A percentile compares a stretch with the other conserved stretches of the same genome.
Conservation (phyloP, 345 rosid species). For the Lumnitzera racemosa region DNA sequence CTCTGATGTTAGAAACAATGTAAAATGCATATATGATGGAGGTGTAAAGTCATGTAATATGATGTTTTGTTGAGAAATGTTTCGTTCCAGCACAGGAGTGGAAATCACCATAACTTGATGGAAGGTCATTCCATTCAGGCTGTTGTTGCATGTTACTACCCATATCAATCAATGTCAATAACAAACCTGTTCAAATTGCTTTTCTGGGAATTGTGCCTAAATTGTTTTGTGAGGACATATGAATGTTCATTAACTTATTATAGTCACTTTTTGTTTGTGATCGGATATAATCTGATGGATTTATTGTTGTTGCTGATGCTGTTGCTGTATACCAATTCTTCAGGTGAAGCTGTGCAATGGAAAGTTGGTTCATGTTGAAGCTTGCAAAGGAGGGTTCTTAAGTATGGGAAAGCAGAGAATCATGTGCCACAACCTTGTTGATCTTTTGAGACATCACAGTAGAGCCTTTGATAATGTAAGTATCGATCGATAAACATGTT, state of each 20-base stretch:
- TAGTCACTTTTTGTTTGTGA: conserved; percentile 2
- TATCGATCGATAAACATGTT: neutral
- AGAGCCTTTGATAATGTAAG: conserved; percentile 85
- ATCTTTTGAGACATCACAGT: conserved; percentile 82
- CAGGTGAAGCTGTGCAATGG: conserved; percentile 97
- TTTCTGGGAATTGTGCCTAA: too few relatives aligned
- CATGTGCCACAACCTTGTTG: conserved; percentile 79
- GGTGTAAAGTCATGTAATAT: too few relatives aligned
- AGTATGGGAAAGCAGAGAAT: conserved; percentile 68
- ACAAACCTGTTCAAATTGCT: too few relatives aligned
- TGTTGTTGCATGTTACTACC: too few relatives aligned
- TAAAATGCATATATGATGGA: too few relatives aligned
- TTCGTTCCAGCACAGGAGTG: too few relatives aligned
- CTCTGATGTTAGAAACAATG: too few relatives aligned
- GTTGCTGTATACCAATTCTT: neutral
- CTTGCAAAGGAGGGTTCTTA: conserved; percentile 76
- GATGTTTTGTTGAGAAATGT: too few relatives aligned
- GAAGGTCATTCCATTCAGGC: too few relatives aligned
- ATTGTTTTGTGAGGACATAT: too few relatives aligned
- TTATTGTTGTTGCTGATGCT: neutral
- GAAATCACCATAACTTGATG: too few relatives aligned
- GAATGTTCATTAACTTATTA: neutral
- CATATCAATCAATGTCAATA: too few relatives aligned
- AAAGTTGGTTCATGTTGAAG: conserved; percentile 79
- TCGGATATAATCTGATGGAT: neutral